These are phyloP conservation scores for Magnolia officinalis DNA, from an alignment of 164 flowering plant species.

Conservation along the genomic window DNA sequence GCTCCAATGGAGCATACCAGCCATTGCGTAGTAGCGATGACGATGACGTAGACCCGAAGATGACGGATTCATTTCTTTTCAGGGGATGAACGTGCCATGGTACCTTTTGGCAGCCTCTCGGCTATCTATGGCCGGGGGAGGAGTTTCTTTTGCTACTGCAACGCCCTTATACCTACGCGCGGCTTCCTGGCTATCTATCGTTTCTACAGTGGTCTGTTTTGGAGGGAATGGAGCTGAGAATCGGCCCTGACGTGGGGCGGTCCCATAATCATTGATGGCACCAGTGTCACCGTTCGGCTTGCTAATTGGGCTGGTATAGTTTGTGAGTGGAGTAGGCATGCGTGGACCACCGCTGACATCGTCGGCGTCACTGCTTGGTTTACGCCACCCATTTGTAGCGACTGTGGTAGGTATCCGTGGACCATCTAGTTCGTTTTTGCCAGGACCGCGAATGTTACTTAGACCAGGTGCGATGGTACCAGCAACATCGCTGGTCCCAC, in stretches of 20 bases:
- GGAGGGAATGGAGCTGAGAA: neutral
- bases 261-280: neutral
- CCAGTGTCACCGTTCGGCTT: neutral
- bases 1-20: too few relatives aligned
- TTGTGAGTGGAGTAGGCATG: neutral
- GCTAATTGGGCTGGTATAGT: neutral
- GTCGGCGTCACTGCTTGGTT: neutral
- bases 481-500: neutral
- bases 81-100: neutral
- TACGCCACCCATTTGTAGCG: neutral
- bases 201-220: neutral
- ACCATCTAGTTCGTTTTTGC: neutral
- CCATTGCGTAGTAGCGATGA: too few relatives aligned
- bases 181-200: constrained; percentile 1
- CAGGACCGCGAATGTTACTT: too few relatives aligned
- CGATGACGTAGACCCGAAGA: too few relatives aligned
- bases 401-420: neutral
- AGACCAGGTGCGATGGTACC: too few relatives aligned
- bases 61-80: too few relatives aligned
- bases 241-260: neutral
- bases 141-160: neutral
- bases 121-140: neutral
- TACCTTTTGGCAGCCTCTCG: neutral
- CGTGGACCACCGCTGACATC: too few relatives aligned
- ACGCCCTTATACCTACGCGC: neutral